These are phyloP conservation scores for Saussurea involucrata DNA, from an alignment of 129 eudicot genomes.

Conservation along the genomic window DNA sequence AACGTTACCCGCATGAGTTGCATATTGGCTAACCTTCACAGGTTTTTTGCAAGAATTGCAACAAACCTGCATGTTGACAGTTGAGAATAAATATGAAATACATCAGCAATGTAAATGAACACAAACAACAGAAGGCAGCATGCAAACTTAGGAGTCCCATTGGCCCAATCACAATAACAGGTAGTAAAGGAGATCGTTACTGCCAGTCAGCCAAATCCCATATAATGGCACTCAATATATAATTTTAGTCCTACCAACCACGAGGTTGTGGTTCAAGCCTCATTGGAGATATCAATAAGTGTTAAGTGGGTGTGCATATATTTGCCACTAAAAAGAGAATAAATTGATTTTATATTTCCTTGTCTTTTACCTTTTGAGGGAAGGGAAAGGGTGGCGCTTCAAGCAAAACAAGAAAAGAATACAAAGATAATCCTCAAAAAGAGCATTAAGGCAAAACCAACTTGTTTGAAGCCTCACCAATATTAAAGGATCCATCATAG, in stretches of 20 bases:
- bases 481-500: constrained; percentile 70
- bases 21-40: constrained; percentile 70
- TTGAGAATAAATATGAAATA: constrained; percentile 2
- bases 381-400: neutral
- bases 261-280: neutral
- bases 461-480: constrained; percentile 52
- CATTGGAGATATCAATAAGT: neutral
- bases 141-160: neutral
- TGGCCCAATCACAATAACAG: neutral
- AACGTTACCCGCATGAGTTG: constrained; percentile 71
- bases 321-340: neutral
- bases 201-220: neutral
- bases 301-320: neutral
- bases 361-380: neutral
- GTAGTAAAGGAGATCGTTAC: neutral
- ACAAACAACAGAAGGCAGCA: neutral
- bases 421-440: constrained; percentile 3
- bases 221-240: neutral
- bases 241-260: neutral
- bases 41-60: constrained; percentile 90
- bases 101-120: neutral
- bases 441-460: constrained; percentile 1
- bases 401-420: neutral
- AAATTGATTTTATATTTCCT: neutral
- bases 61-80: constrained; percentile 54